These are phyloP conservation scores for Niebla homalea DNA, from an alignment of 495 filamentous ascomycete species.

Conservation along the genomic window DNA sequence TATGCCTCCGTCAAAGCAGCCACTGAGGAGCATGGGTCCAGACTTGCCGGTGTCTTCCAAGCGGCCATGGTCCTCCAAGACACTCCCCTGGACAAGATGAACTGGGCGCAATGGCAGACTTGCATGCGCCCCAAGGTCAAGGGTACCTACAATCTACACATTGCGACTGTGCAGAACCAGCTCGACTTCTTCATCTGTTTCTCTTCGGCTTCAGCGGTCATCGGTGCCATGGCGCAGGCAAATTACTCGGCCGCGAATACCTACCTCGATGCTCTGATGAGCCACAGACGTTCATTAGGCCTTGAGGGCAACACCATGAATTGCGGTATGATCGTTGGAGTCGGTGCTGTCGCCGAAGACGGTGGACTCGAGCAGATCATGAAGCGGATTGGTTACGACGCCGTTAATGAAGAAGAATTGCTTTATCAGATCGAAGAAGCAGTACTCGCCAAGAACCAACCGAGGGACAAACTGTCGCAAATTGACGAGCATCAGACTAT, in stretches of 20 bases:
- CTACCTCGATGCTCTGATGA: slow-evolving; percentile 34
- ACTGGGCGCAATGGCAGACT: slow-evolving; percentile 32
- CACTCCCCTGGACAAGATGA: slow-evolving; percentile 43
- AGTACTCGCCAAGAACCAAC: slow-evolving; percentile 1
- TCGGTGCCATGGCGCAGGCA: slow-evolving; percentile 27
- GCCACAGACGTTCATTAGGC: slow-evolving; percentile 25
- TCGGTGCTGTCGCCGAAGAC: slow-evolving; percentile 28
- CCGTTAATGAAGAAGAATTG: slow-evolving; percentile 19
- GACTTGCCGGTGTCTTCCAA: slow-evolving; percentile 40
- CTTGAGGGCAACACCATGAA: slow-evolving; percentile 29
- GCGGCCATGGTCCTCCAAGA: slow-evolving; percentile 36
- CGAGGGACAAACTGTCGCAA: neutral
- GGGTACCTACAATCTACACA: slow-evolving; percentile 32
- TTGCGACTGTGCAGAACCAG: slow-evolving; percentile 11
- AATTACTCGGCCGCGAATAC: slow-evolving; percentile 34
- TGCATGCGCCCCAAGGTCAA: slow-evolving; percentile 43
- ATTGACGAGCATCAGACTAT: slow-evolving; percentile 17
- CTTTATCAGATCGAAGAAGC: slow-evolving; percentile 22
- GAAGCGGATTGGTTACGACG: slow-evolving; percentile 14
- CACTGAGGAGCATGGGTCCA: slow-evolving; percentile 26
- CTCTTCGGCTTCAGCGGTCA: slow-evolving; percentile 18
- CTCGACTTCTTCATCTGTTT: slow-evolving; percentile 35
- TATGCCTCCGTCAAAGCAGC: slow-evolving; percentile 11
- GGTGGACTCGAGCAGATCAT: slow-evolving; percentile 8
- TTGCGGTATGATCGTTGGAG: slow-evolving; percentile 28